phyloP scores from a whole-genome alignment of 2,329 filamentous ascomycete genomes.

The Fusarium goolgardi region DNA sequence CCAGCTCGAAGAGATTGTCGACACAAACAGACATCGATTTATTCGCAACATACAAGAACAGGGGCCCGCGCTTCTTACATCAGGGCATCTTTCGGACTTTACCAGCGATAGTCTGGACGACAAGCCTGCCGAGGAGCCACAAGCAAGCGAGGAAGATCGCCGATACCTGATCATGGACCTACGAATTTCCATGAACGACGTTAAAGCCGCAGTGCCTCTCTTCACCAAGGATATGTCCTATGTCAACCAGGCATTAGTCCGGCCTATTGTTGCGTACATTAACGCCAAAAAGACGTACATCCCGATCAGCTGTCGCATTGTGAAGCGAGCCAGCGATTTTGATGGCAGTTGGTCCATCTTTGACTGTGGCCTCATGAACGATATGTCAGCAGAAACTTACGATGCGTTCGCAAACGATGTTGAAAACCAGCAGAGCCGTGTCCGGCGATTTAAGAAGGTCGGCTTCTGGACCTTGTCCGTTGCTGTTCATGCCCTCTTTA shows the following conservation, averaged over 20 bases:
- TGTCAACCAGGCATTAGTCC: conserved; percentile 93
- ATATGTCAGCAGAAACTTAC: conserved; percentile 92
- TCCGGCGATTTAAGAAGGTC: conserved; percentile 91
- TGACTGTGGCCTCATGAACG: conserved; percentile 93
- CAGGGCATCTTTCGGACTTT: conserved; percentile 51
- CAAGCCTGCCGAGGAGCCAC: conserved; percentile 11
- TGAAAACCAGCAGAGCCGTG: conserved; percentile 85
- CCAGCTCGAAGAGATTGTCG: conserved; percentile 91
- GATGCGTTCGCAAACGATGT: conserved; percentile 93
- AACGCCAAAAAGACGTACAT: conserved; percentile 96
- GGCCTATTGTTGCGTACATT: conserved; percentile 98
- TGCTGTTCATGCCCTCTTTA: conserved; percentile 91
- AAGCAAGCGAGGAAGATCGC: conserved; percentile 66
- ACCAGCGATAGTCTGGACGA: conserved; percentile 34
- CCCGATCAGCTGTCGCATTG: conserved; percentile 91
- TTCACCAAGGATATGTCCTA: conserved; percentile 94
- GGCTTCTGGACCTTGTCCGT: conserved; percentile 96
- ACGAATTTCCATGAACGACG: conserved; percentile 93
- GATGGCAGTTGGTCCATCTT: conserved; percentile 96
- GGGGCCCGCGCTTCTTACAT: conserved; percentile 46
- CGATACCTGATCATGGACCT: conserved; percentile 94
- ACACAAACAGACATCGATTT: conserved; percentile 75
- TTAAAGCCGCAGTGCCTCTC: conserved; percentile 90
- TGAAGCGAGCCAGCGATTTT: conserved; percentile 89
- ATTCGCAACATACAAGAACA: conserved; percentile 61